A percentile compares a stretch with the other conserved stretches of the same genome.
Conservation (phyloP, 169 alveolate genomes). For the Cryptosporidium andersoni region DNA sequence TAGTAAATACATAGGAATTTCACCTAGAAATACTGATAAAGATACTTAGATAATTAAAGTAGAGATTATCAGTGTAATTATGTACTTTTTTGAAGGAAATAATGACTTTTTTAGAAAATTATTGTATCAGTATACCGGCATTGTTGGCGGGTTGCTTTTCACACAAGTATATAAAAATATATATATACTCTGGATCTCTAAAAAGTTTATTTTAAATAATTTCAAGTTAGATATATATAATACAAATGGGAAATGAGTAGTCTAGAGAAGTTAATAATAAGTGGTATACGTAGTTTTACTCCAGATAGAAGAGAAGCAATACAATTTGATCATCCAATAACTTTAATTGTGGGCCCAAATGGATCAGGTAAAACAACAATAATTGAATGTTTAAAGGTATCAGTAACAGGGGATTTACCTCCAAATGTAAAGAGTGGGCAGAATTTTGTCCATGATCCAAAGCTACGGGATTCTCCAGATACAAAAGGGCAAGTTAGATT, state of each 20-base stretch:
- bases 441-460: slow-evolving; percentile 93
- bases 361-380: slow-evolving; percentile 99
- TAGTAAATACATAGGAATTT: background rate
- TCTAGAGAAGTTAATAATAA: slow-evolving; percentile 92
- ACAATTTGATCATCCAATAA: slow-evolving; percentile 93
- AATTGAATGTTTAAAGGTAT: slow-evolving; percentile 93
- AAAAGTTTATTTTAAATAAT: too few species aligned
- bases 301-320: slow-evolving; percentile 90
- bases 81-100: too few species aligned
- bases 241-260: slow-evolving; percentile 84
- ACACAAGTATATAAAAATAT: background rate
- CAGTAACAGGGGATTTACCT: slow-evolving; percentile 95
- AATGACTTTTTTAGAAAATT: too few species aligned
- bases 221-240: background rate
- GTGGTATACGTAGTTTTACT: slow-evolving; percentile 95
- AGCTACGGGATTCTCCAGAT: slow-evolving; percentile 82
- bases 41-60: too few species aligned
- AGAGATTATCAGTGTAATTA: too few species aligned
- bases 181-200: too few species aligned
- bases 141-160: background rate
- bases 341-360: slow-evolving; percentile 97
- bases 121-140: too few species aligned
- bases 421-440: slow-evolving; percentile 95
- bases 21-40: background rate
- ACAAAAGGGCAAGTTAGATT: slow-evolving; percentile 89